Evolutionary conservation across 345 rosid species (phyloP), one percentile per base, ranked within the genome.

Genomic region (Adansonia digitata): DNA sequence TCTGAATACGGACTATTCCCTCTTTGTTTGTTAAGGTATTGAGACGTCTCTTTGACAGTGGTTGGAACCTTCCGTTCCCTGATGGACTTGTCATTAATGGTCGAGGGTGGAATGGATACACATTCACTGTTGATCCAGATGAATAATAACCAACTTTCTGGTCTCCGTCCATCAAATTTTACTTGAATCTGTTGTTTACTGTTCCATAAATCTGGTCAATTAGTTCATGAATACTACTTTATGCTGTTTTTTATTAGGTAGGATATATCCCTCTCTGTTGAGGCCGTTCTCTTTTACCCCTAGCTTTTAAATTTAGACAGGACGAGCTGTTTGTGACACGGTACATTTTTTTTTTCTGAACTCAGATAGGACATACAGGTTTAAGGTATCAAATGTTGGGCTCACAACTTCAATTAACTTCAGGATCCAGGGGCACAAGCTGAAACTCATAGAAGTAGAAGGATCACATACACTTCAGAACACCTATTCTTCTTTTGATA

Each of bases 1-100:
- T 52, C 24, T 52, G 7, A 57, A 18, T 18, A 15, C 18, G 18
- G 37, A 51, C 27, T 68, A 48, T 39, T 55, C 48, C 29, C 59
- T 31, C 35, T 13, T 35, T 26, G 34, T 29, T 56, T 62, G 31
- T 11, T 10, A 46, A 91, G 97, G 79, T 77, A 26, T 64, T 91
- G 81, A 86, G 83, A 80, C 92, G 85, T 45, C 61, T 78, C 4
- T 74, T 90, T 49, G 97, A 92, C 35, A 75, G 74, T 0, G 98
- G 98, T 15, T 81, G 79, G 53, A 85, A 79, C 76, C 84, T 94
- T 24, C 94, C 97, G 2, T 62, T 78, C 22, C 91, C 97, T 14
- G 94, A 91, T 81, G 97, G 95, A 7, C 89, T 94, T 76, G 89
- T 91, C 77, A 92, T 94, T 85, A 94, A 94, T 55, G 98, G 98